Base-by-base conservation (phyloP, 1,284 basidiomycete genomes). In the Sanghuangporus baumii region DNA sequence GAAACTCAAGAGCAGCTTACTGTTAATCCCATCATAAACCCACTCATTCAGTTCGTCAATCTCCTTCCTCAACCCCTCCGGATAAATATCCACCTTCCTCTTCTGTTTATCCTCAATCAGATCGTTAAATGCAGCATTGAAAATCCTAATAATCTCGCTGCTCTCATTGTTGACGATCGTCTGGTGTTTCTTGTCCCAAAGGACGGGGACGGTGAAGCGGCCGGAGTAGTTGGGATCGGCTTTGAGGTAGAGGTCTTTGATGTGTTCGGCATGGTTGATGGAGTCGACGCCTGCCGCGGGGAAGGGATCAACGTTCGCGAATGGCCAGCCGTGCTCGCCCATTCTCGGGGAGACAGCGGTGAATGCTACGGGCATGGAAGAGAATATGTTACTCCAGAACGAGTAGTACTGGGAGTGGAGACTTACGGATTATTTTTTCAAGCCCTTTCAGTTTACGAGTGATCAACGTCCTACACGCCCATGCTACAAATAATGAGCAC, bases 121-220 rank as follows among this genome's bases (percentile, higher is more conserved):
- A 6, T 86, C 77, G 73, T 96, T 88, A 78, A 97, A 96, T 7
- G 82, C 88, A 7, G 81, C 80, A 75, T 97, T 97, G 75, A 98
- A 83, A 52, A 95, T 91, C 60, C 96, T 88, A 69, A 98, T 94
- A 70, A 98, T 95, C 75, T 97, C 94, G 0, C 89, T 88, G 67
- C 88, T 92, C 73, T 98, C 95, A 74, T 97, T 99, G 79, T 93
- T 97, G 61, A 99, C 97, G 68, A 99, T 92, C 41, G 91, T 94
- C 62, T 89, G 76, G 46, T 75, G 78, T 75, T 97, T 92, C 79
- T 89, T 96, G 79, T 98, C 97, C 93, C 94, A 99, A 1, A 98
- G 78, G 55, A 96, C 78, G n/a, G 96, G 96, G 2, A 96, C 93
- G 3, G 94, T 93, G 78, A 92, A 94, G 57, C 89, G 82, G 59